Evolutionary conservation across 225 moss, liverwort and hornwort species (phyloP), one percentile per base, ranked within the genome.

Genomic region (Sphagnum tenellum): DNA sequence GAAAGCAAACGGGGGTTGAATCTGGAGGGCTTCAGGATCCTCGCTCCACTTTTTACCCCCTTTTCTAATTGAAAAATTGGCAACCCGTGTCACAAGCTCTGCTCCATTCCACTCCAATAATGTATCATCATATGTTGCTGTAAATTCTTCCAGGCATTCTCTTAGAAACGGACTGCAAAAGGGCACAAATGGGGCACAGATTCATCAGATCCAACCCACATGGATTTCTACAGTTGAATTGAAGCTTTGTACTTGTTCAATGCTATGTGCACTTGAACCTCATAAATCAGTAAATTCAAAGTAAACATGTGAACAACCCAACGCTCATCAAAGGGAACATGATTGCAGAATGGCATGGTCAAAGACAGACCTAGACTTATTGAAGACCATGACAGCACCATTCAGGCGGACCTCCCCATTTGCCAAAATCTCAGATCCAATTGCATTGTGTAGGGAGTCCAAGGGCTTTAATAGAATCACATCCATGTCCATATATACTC

Each of bases 401-500:
- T 90, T 90, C 13, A 88, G 96, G 55, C 90, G 83, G 59, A 44
- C 62, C 11, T 86, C 77, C 60, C 90, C 93, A 71, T 79, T 77
- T 59, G 64, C 63, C 60, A 80, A 69, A 62, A 70, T 56, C 76
- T 93, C 92, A 69, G 85, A 71, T 65, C 90, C 93, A 57, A 98
- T 64, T 58, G 85, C 84, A 57, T 93, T 98, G 55, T 69, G 80
- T 47, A 98, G 71, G 62, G 57, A 67, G 49, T 81, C 82, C 73
- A 98, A 77, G 11, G 93, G 76, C 71, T 81, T 90, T 75, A 93
- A 54, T 50, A 98, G 70, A 72, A 98, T 81, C 81, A 93, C 72
- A 75, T 98, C 96, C 77, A 86, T 83, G 71, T 98, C 96, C 79
- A 98, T 70, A 47, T 93, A 98, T 60, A 90, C 72, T 45, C 96